Evolutionary conservation across 768 basidiomycete species (phyloP).

Genomic region (Calvatia gigantea): DNA sequence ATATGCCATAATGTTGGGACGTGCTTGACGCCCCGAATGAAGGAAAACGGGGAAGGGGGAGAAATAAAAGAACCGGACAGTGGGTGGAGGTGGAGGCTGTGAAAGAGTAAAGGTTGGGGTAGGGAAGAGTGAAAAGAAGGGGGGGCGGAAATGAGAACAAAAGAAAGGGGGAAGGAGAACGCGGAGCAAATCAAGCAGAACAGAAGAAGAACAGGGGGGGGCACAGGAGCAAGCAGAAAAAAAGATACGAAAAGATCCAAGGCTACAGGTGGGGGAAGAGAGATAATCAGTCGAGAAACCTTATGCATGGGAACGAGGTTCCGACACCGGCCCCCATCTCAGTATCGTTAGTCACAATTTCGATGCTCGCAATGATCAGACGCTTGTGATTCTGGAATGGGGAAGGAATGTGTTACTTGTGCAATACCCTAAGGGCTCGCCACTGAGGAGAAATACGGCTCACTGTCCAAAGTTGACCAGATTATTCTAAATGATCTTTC

Average conservation of each 20-base stretch:
- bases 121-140: neutral
- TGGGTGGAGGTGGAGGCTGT: constrained; percentile 10
- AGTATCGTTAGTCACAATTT: too few relatives aligned
- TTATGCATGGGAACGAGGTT: too few relatives aligned
- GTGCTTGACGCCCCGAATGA: neutral
- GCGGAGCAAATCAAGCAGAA: constrained; percentile 11
- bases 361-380: too few relatives aligned
- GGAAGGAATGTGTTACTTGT: too few relatives aligned
- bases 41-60: constrained; percentile 3
- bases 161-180: constrained; percentile 2
- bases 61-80: constrained; percentile 15
- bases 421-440: too few relatives aligned
- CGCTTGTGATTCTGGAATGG: too few relatives aligned
- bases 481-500: too few relatives aligned
- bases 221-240: neutral
- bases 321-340: too few relatives aligned
- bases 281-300: too few relatives aligned
- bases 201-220: constrained; percentile 10
- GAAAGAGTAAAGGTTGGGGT: neutral
- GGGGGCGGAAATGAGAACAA: constrained; percentile 12
- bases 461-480: too few relatives aligned
- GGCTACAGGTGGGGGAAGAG: constrained; percentile 13
- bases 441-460: too few relatives aligned
- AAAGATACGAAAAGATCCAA: constrained; percentile 18
- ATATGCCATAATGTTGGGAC: constrained; percentile 12